Evolutionary conservation across 2,329 filamentous ascomycete species (phyloP), one percentile per base, ranked within the genome.

Genomic region (Elsinoe fawcettii): DNA sequence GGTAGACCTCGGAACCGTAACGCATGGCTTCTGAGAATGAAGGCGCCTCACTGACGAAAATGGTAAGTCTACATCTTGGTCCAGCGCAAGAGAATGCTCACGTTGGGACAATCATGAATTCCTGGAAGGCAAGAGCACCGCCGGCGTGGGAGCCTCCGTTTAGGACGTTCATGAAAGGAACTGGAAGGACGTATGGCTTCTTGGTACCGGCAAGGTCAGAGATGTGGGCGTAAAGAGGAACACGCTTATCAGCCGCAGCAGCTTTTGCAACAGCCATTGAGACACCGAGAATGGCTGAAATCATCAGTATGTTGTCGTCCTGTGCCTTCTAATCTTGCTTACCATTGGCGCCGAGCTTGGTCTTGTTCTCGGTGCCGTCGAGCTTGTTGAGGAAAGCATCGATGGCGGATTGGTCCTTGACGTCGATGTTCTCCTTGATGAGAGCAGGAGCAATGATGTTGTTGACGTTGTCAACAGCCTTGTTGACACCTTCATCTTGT

Each of bases 1-100:
- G 92, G 86, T 99, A 99, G 69, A 96, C 90, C 79, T 99, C 93
- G 68, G 92, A 78, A 75, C 93, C 93, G 78, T 95, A 90, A 74
- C 92, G 91, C 79, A 99, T 86, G 72, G 87, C 93, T 82, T 99
- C 93, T 67, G 86, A 84, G 85, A 99, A 99, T 62, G 88, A 86
- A 61, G 90, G 86, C 65, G 93, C 93, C 62, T 84, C 80, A 66
- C 86, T 90, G 60, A 5, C 61, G 60, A 60, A 53, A 58, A 41
- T 32, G 12, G 56, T 66, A 30, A 67, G 63, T 55, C 60, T 39
- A 9, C 51, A 22, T 41, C 18, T 11, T 23, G 6, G 32, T 14
- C 1, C 47, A 55, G 27, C 20, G 2, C 11, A 34, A 30, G 34
- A 27, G 34, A 30, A 37, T 47, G 57, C 73, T 66, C 67, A 76